Evolutionary conservation across 2,329 filamentous ascomycete species (phyloP).

Genomic region (Aspergillus ochraceoroseus): DNA sequence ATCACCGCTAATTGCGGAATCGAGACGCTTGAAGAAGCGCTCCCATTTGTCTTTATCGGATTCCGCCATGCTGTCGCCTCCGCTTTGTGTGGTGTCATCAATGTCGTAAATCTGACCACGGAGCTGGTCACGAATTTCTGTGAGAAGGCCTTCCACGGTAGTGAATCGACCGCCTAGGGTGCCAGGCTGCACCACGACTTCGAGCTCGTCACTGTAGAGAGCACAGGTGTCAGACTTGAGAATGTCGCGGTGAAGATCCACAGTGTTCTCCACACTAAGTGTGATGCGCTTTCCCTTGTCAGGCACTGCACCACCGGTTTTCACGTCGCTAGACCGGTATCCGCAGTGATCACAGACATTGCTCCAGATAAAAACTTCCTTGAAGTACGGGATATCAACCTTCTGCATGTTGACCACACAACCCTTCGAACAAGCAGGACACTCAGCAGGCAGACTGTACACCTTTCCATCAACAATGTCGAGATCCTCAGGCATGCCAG

Average conservation of each 20-base stretch:
- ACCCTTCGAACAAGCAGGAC: slow-evolving; percentile 79
- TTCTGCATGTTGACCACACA: slow-evolving; percentile 98
- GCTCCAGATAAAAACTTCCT: slow-evolving; percentile 93
- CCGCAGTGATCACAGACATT: slow-evolving; percentile 89
- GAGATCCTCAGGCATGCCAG: slow-evolving; percentile 58
- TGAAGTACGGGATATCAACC: slow-evolving; percentile 96
- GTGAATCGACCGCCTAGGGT: slow-evolving; percentile 95
- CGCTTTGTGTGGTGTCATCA: slow-evolving; percentile 51
- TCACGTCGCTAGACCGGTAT: slow-evolving; percentile 94
- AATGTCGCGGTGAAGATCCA: slow-evolving; percentile 85
- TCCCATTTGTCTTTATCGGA: slow-evolving; percentile 69
- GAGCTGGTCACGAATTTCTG: slow-evolving; percentile 86
- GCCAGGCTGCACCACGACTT: slow-evolving; percentile 82
- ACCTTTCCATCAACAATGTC: slow-evolving; percentile 91
- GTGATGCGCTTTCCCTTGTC: slow-evolving; percentile 79
- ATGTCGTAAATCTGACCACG: slow-evolving; percentile 80
- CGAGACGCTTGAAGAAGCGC: slow-evolving; percentile 71
- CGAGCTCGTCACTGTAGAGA: slow-evolving; percentile 79
- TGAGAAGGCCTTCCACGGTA: slow-evolving; percentile 88
- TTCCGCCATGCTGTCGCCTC: slow-evolving; percentile 71
- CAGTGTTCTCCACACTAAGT: slow-evolving; percentile 61
- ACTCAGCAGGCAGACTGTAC: slow-evolving; percentile 86
- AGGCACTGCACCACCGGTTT: slow-evolving; percentile 90
- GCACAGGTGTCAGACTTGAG: slow-evolving; percentile 93
- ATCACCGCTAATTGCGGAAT: slow-evolving; percentile 72